Evolutionary conservation across 139 green algal species (phyloP), one percentile per base, ranked within the genome.

Genomic region (Chlamydomonas urium): DNA sequence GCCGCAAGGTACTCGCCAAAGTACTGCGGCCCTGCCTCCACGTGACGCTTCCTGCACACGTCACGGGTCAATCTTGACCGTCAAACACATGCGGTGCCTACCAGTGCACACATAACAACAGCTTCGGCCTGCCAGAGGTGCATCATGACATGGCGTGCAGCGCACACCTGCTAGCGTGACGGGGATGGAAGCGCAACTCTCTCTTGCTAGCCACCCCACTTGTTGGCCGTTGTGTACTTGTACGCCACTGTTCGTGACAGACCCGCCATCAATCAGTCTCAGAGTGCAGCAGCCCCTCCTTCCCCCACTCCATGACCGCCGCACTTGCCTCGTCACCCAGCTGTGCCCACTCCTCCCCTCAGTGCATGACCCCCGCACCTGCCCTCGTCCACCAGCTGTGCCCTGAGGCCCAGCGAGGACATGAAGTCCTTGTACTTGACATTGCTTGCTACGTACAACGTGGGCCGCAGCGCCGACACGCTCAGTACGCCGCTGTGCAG

Each of bases 401-500:
- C 17, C 14, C 42, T 10, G 14, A 53, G 42, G 17, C 42, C 42
- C 14, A 53, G 42, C 14, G 42, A 53, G 42, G 42, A 53, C 42
- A 53, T 53, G 42, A 53, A 17, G 42, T 53, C 42, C 42, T 53
- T 53, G 42, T 53, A 53, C 42, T 53, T 53, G 10, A 45, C 33
- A 45, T 67, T 67, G 33, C 14, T 45, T 47, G 60, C 60, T 8
- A 67, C 10, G 33, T 67, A 67, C 33, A 67, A 14, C 10, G 32
- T 45, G 6, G 60, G 60, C 29, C 31, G 4, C 17, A 6, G 10
- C 21, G 60, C 60, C 19, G 60, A 14, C 32, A 67, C 19, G 32
- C 32, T 45, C 8, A 67, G 32, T 6, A 67, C 60, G 29, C 60
- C 60, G 17, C 32, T 47, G 60, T 67, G 60, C 32, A 67, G 60